Evolutionary conservation across 2,329 filamentous ascomycete genomes (phyloP), one percentile per base, ranked within the genome.

Genomic region (Camillea tinctor): DNA sequence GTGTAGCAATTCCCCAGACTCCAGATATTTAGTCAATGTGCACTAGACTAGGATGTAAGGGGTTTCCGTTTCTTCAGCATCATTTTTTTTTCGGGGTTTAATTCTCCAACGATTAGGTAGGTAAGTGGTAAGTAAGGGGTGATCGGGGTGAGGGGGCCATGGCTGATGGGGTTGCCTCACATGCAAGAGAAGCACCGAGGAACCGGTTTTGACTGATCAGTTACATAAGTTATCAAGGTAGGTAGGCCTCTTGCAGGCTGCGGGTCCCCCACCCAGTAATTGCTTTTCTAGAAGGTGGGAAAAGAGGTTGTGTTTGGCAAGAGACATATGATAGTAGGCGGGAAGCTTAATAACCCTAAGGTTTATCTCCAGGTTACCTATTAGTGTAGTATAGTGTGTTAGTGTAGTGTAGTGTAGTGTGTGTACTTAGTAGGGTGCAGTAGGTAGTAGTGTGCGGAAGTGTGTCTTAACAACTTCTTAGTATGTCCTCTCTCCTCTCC

Each of bases 171-270:
- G n/a, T n/a, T 58, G 61, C 56, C 58, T 56, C 48, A 61, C 50
- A 64, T 64, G 57, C 59, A 65, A 56, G 54, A 61, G 52, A 57
- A 63, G 57, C 59, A 61, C 61, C 63, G 63, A 65, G 56, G 30
- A 57, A 51, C 54, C 62, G 58, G 60, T 23, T 59, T 36, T 50
- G 22, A 26, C 22, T 26, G 19, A 26, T 50, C 50, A 59, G 51
- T 54, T 13, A 60, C 56, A 22, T 55, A 60, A 59, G 56, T 59
- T 58, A 63, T 59, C 57, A 59, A 59, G 61, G 54, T 57, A 54
- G 26, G 22, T 51, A 50, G 55, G 58, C 57, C 49, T n/a, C 17
- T n/a, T 44, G 36, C 36, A 44, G 36, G 15, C 36, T 44, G 36
- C 17, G 36, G 36, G 13, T n/a, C 36, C 49, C 49, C 49, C 49